Evolutionary conservation across 2,329 filamentous ascomycete genomes (phyloP).

Genomic region (Hymenotorrendiella dingleyae): DNA sequence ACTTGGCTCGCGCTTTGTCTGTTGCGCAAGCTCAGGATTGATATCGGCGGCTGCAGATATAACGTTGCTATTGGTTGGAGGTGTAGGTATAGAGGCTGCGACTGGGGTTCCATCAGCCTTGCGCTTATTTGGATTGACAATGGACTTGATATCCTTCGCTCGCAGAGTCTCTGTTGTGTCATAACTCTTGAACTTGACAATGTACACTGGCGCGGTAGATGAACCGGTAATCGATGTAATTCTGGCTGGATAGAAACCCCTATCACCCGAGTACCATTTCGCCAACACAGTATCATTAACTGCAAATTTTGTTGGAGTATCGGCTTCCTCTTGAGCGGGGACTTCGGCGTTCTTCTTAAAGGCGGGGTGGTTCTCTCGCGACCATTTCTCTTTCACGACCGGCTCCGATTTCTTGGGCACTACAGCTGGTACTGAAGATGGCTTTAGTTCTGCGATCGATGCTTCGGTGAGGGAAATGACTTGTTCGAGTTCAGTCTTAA

Average conservation of each 20-base stretch:
- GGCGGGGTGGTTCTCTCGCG: conserved; percentile 73
- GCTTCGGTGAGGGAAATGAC: conserved; percentile 75
- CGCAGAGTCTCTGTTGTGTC: conserved; percentile 75
- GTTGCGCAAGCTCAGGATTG: conserved; percentile 57
- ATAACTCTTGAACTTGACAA: conserved; percentile 93
- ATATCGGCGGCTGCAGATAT: conserved; percentile 43
- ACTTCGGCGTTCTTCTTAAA: conserved; percentile 55
- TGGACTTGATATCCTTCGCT: conserved; percentile 75
- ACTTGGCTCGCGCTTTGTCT: conserved; percentile 57
- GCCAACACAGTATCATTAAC: conserved; percentile 89
- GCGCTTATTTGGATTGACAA: conserved; percentile 68
- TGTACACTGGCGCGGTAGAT: conserved; percentile 83
- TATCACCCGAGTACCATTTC: conserved; percentile 86
- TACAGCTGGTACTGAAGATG: conserved; percentile 38
- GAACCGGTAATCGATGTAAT: conserved; percentile 94
- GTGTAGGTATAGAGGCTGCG: conserved; percentile 36
- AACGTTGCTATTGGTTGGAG: conserved; percentile 34
- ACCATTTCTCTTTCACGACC: conserved; percentile 66
- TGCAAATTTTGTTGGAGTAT: conserved; percentile 57
- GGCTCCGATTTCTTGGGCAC: conserved; percentile 39
- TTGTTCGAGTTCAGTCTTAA: conserved; percentile 76
- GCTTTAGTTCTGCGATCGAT: conserved; percentile 74
- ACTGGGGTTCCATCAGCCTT: conserved; percentile 74
- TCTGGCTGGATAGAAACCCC: conserved; percentile 82
- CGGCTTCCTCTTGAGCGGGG: conserved; percentile 42